Percentiles rank a stretch among this genome's conserved stretches.
These are phyloP conservation scores for Sphagnum magellanicum DNA, from an alignment of 228 moss, liverwort and hornwort genomes.

Conservation along the genomic window DNA sequence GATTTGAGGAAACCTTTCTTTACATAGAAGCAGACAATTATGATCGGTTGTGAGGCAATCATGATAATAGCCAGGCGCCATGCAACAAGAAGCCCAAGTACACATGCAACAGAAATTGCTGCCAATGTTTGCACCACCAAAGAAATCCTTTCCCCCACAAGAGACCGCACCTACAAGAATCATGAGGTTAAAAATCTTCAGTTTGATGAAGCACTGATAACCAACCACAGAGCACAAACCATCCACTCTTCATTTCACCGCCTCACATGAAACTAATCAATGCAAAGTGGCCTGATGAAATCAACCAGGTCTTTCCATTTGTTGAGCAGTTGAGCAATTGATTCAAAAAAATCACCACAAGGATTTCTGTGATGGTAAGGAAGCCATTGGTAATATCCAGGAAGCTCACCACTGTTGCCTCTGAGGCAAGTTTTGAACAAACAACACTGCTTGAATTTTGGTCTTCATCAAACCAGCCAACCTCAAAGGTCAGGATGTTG, in stretches of 20 bases:
- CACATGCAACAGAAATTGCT: slow-evolving; percentile 20
- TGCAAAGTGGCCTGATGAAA: too few relatives aligned
- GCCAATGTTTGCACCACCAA: slow-evolving; percentile 22
- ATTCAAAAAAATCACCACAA: neutral
- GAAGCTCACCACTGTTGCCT: slow-evolving; percentile 18
- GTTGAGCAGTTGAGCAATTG: neutral
- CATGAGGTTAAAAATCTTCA: neutral
- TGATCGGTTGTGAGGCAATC: slow-evolving; percentile 32
- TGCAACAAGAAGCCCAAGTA: slow-evolving; percentile 17
- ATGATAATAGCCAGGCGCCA: slow-evolving; percentile 40
- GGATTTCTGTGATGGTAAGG: neutral
- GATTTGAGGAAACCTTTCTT: slow-evolving; percentile 27
- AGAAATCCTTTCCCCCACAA: slow-evolving; percentile 32
- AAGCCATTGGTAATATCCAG: too few relatives aligned
- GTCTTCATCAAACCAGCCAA: slow-evolving; percentile 45
- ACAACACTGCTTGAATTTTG: slow-evolving; percentile 34
- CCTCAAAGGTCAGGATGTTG: slow-evolving; percentile 27
- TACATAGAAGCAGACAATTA: slow-evolving; percentile 18
- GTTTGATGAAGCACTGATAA: neutral
- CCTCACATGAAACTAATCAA: neutral
- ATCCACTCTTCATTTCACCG: neutral
- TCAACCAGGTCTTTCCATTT: neutral
- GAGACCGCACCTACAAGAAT: slow-evolving; percentile 22
- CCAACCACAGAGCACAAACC: neutral
- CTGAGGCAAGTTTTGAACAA: slow-evolving; percentile 24